Base-by-base conservation (phyloP, 352 stramenopile genomes). In the Phytophthora sojae region DNA sequence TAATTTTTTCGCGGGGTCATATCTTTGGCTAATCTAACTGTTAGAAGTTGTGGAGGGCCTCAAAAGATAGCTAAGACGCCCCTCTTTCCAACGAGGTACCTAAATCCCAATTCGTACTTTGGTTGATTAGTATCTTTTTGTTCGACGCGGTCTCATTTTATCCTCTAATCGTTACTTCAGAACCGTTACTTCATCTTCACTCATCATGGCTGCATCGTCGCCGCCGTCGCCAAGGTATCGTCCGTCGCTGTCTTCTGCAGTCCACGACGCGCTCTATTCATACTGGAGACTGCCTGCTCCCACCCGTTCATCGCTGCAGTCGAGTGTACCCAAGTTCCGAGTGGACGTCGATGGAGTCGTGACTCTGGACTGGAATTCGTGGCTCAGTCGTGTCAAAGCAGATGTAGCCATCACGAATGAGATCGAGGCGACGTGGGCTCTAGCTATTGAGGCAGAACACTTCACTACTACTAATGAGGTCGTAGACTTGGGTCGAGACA, bases 181-280 rank as follows among this genome's bases (percentile, higher is more conserved):
- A 4, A 19, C 17, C 9, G 57, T 42, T 64, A 65, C 58, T 65
- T 65, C 30, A 65, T 29, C n/a, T 11, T 52, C 6, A 19, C 9
- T 25, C 15, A 49, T 26, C 45, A 64, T 65, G 47, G 14, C 35
- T 29, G 4, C 19, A 9, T 15, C 25, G 35, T 58, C 49, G 35
- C 7, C 63, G 19, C 29, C 11, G 11, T 29, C 47, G 61, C 32
- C 35, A 12, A 61, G 55, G 21, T 76, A 73, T 55, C 64, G 69
- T 50, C 77, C 81, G 35, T 88, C 85, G n/a, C 67, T 92, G 3
- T 88, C 85, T 23, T 62, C 49, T 53, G 29, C 51, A 4, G 85
- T 92, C 1, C 45, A 82, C 5, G 71, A 90, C 32, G 64, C 69
- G 26, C 61, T 92, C 26, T 82, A 83, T 62, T 80, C 79, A 1